Base-by-base conservation (phyloP, 768 basidiomycete genomes). In the Lentinula raphanica region DNA sequence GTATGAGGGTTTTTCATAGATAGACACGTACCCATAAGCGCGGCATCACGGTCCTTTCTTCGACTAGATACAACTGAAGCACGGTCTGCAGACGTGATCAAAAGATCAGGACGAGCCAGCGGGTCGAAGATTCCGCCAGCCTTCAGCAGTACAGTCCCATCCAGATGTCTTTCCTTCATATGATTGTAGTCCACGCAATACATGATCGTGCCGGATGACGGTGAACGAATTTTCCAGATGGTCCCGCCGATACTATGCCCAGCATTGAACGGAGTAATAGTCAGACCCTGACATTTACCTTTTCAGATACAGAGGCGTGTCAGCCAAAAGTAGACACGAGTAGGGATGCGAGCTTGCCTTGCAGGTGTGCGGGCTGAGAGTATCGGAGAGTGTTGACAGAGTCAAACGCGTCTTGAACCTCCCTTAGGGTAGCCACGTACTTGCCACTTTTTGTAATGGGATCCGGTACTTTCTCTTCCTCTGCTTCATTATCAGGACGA, bases 151-250 rank as follows among this genome's bases (percentile, higher is more conserved):
- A 96, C 88, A 0, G 95, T 95, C 35, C 94, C 94, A 63, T 98
- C 94, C 29, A 99, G 78, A 74, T 98, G 96, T 35, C 95, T 84
- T 69, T 99, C 97, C 55, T 85, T 84, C 82, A 93, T 95, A 70
- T 99, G 97, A 69, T 98, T 98, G 76, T 98, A 79, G 63, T 94
- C 84, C 17, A 98, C 92, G 8, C 94, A 94, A 68, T 99, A 98
- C 25, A 98, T 76, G 32, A 98, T 88, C 3, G 97, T 98, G 3
- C 95, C 96, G 11, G 92, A 92, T 0, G 94, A 94, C 2, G 97
- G 94, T 0, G 95, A 98, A n/a, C 97, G 87, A 60, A 99, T 90
- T 68, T 98, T 98, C 94, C 94, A 98, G 62, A 99, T 90, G 5
- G 95, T 93, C 44, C 96, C 97, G 60, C 97, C 97, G 15, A 99